These are phyloP conservation scores for Creolimax fragrantissima DNA, from an alignment of 78 protist species.

Conservation along the genomic window DNA sequence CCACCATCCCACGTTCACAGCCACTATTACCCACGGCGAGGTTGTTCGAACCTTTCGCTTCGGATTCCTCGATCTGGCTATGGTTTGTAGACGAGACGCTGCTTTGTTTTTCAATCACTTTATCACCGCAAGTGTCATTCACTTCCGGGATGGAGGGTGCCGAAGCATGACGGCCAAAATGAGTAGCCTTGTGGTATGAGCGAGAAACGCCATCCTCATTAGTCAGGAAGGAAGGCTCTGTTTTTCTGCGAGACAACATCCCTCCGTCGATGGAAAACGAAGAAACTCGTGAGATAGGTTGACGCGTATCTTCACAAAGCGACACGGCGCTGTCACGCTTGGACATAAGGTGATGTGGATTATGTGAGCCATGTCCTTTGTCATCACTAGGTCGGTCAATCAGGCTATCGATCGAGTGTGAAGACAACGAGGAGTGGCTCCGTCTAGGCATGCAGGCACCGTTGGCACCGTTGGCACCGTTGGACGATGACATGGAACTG, in stretches of 20 bases:
- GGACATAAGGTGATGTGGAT: not conserved
- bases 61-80: not conserved
- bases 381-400: not conserved
- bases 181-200: not conserved
- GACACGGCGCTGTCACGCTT: not conserved
- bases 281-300: not conserved
- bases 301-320: not conserved
- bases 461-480: too few relatives aligned
- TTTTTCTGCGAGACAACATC: not conserved
- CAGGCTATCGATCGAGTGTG: not conserved
- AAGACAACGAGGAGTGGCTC: not conserved
- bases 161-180: not conserved
- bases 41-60: too few relatives aligned
- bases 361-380: not conserved
- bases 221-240: not conserved
- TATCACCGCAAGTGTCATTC: not conserved
- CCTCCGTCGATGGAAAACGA: not conserved
- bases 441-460: not conserved
- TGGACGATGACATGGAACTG: not conserved
- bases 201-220: too few relatives aligned
- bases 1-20: not conserved
- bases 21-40: too few relatives aligned
- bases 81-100: not conserved
- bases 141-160: not conserved
- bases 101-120: not conserved